Percentiles rank a stretch among this genome's conserved stretches.
Conservation (phyloP, 441 rosid species). For the Euphorbia celastroides region DNA sequence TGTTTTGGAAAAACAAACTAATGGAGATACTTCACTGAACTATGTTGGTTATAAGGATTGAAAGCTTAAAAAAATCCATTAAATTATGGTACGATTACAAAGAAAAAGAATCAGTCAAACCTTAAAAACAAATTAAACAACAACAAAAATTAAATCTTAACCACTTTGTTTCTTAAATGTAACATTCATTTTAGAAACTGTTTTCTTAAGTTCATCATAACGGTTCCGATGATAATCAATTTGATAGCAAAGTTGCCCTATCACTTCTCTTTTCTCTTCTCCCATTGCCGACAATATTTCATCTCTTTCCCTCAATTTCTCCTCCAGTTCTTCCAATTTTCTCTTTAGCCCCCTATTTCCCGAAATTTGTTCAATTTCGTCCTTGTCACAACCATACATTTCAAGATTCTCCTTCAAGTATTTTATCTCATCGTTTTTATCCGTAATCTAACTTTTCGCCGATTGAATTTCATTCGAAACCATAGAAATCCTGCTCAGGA, state of each 20-base stretch:
- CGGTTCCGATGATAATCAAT: conserved; percentile 54
- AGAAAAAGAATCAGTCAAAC: background rate
- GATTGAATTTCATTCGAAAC: conserved; percentile 35
- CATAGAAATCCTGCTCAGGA: conserved; percentile 31
- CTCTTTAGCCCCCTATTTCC: conserved; percentile 15
- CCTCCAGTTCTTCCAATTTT: conserved; percentile 40
- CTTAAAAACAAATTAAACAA: background rate
- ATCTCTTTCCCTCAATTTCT: conserved; percentile 31
- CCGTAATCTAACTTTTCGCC: conserved; percentile 37
- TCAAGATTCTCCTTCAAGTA: conserved; percentile 23
- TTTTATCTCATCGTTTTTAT: conserved; percentile 24
- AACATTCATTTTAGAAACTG: conserved; percentile 25
- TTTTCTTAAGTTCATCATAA: conserved; percentile 36
- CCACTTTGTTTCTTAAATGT: conserved; percentile 17
- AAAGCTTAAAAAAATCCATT: too few relatives aligned
- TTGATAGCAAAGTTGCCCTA: conserved; percentile 59
- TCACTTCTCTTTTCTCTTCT: conserved; percentile 88
- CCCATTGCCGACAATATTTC: conserved; percentile 35
- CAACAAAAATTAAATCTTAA: conserved; percentile 4
- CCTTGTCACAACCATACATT: conserved; percentile 10
- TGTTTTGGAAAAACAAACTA: too few relatives aligned
- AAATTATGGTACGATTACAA: background rate
- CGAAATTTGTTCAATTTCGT: conserved; percentile 8
- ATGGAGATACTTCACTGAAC: too few relatives aligned
- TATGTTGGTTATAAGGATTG: too few relatives aligned